Percentiles rank a stretch among this genome's conserved stretches.
Conservation (phyloP, 208 protist species). For the Leishmania martiniquensis region DNA sequence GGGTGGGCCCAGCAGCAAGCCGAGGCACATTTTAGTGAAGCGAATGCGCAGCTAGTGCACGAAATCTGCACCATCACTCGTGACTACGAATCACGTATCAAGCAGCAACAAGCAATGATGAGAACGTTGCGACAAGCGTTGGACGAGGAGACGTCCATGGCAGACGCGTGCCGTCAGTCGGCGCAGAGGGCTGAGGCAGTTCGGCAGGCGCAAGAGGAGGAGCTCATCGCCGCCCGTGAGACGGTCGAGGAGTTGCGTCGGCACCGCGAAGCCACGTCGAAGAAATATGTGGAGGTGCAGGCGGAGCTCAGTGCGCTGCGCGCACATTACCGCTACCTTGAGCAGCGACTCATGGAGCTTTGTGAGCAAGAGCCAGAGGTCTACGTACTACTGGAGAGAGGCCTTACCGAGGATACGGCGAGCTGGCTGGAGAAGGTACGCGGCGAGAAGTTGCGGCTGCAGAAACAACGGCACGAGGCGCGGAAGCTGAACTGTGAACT, state of each 20-base stretch:
- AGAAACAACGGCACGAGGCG: conserved; percentile 55
- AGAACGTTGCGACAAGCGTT: conserved; percentile 54
- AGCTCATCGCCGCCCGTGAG: conserved; percentile 34
- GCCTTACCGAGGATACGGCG: conserved; percentile 34
- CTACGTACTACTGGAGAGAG: conserved; percentile 59
- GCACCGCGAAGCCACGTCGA: conserved; percentile 18
- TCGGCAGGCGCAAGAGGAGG: conserved; percentile 40
- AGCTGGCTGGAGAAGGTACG: conserved; percentile 63
- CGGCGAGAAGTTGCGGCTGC: conserved; percentile 51
- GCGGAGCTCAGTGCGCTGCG: conserved; percentile 53
- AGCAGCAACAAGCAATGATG: conserved; percentile 67
- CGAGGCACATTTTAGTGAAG: conserved; percentile 30
- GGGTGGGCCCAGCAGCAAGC: conserved; percentile 28
- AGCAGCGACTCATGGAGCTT: conserved; percentile 48
- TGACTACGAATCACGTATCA: conserved; percentile 58
- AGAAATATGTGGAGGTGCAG: conserved; percentile 38
- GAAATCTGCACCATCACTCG: conserved; percentile 42
- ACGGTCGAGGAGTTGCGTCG: conserved; percentile 24
- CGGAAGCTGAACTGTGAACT: conserved; percentile 59
- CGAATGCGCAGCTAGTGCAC: conserved; percentile 39
- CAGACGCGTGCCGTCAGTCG: conserved; percentile 46
- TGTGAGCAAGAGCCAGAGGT: conserved; percentile 44
- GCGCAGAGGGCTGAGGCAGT: conserved; percentile 40
- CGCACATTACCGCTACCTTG: conserved; percentile 42
- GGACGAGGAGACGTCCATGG: conserved; percentile 59